Percentiles rank a stretch among this genome's conserved stretches.
phyloP scores from a whole-genome alignment of 371 early-diverging fungal species.

The Dinochytrium kinnereticum region DNA sequence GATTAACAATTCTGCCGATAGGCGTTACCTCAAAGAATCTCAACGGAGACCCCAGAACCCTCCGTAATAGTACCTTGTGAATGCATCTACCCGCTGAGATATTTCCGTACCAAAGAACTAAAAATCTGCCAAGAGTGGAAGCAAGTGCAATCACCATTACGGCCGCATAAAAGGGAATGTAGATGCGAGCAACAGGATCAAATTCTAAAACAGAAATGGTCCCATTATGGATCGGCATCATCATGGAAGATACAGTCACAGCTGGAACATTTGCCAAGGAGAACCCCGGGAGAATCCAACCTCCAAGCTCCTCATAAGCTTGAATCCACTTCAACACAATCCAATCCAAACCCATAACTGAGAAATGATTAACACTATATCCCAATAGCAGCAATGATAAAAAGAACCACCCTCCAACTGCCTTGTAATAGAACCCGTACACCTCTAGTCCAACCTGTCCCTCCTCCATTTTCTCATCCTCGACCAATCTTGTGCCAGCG shows the following conservation, averaged over 20 bases:
- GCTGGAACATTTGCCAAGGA: no score
- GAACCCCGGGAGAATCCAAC: no score
- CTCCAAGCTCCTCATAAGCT: neutral
- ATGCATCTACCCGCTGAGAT: constrained; percentile 22
- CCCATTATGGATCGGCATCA: neutral
- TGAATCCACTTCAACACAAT: constrained; percentile 10
- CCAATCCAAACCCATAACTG: constrained; percentile 19
- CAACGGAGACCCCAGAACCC: constrained; percentile 48
- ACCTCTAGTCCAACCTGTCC: constrained; percentile 32
- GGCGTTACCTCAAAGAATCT: constrained; percentile 88
- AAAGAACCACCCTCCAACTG: constrained; percentile 34
- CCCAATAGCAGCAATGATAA: constrained; percentile 23
- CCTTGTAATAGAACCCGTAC: constrained; percentile 33
- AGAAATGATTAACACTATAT: constrained; percentile 25
- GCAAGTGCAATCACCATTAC: neutral
- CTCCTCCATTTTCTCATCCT: constrained; percentile 35
- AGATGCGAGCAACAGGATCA: neutral
- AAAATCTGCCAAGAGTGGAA: constrained; percentile 11
- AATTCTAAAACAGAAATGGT: neutral
- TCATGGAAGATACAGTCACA: no score
- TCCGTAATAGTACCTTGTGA: constrained; percentile 21
- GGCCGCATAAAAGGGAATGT: neutral
- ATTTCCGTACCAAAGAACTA: neutral
- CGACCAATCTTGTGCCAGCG: constrained; percentile 23
- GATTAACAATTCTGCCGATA: constrained; percentile 74